Percentiles rank a stretch among this genome's conserved stretches.
Evolutionary conservation across 2,329 filamentous ascomycete species (phyloP).

Genomic region (Coniochaeta sp.): DNA sequence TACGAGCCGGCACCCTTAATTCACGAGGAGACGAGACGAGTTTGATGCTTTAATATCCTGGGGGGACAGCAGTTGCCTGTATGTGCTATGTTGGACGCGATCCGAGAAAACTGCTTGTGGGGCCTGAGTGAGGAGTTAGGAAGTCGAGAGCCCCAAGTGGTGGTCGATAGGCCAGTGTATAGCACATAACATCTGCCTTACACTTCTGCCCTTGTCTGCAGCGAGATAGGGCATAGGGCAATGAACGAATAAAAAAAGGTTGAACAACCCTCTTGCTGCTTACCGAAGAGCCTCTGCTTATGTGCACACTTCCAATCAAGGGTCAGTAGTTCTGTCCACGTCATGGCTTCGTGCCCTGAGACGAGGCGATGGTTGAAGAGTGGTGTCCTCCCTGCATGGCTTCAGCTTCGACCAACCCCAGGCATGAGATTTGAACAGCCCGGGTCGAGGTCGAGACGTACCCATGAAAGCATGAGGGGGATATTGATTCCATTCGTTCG

Average conservation of each 20-base stretch:
- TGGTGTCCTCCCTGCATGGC: no score
- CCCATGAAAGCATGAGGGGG: no score
- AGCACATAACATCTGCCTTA: neutral
- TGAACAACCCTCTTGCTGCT: neutral
- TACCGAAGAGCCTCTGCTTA: neutral
- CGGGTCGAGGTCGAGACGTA: no score
- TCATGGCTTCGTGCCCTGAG: neutral
- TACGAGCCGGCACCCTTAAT: conserved; percentile 5
- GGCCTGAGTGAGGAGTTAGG: neutral
- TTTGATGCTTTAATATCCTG: conserved; percentile 11
- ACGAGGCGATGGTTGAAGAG: no score
- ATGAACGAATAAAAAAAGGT: neutral
- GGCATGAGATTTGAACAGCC: no score
- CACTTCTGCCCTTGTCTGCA: neutral
- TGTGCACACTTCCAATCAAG: neutral
- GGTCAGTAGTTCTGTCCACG: neutral
- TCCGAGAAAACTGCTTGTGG: no score
- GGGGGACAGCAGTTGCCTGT: neutral
- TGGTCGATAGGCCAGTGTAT: neutral
- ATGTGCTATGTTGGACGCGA: conserved; percentile 4
- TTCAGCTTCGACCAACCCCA: no score
- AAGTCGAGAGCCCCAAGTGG: neutral
- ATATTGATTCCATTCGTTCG: no score
- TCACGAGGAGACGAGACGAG: conserved; percentile 12
- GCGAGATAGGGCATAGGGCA: neutral